Conservation (phyloP, 2,329 filamentous ascomycete genomes). For the Chaetothyriales sp. region DNA sequence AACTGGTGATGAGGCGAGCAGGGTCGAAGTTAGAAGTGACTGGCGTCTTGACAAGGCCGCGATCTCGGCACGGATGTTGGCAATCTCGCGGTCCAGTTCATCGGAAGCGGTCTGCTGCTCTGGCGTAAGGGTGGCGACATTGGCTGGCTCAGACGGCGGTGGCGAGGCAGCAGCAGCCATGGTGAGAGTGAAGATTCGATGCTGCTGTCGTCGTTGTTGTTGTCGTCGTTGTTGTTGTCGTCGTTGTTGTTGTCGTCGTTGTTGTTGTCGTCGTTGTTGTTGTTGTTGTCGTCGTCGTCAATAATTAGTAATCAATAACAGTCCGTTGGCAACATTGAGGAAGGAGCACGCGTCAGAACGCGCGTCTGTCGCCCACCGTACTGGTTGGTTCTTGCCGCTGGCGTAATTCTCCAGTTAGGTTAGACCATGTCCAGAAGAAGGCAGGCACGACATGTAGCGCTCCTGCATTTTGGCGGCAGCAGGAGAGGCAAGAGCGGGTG, state of each 20-base stretch:
- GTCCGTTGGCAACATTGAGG: background rate
- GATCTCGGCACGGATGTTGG: slow-evolving; percentile 27
- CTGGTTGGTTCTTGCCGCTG: too few relatives aligned
- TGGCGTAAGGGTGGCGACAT: background rate
- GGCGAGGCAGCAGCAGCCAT: background rate
- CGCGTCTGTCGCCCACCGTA: background rate
- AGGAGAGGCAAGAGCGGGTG: background rate
- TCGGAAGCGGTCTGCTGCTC: background rate
- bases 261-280: too few relatives aligned
- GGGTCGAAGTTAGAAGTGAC: slow-evolving; percentile 26
- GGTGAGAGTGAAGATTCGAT: background rate
- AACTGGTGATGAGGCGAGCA: slow-evolving; percentile 26
- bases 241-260: too few relatives aligned
- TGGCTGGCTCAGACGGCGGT: background rate
- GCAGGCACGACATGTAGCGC: too few relatives aligned
- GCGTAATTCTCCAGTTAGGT: too few relatives aligned
- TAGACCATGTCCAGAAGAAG: too few relatives aligned
- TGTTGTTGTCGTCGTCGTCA: too few relatives aligned
- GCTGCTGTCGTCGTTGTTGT: too few relatives aligned
- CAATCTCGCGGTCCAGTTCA: slow-evolving; percentile 27
- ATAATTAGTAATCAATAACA: too few relatives aligned
- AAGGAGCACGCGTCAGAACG: background rate
- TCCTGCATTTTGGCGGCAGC: too few relatives aligned
- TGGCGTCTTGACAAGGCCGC: slow-evolving; percentile 25
- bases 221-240: background rate